phyloP scores from a whole-genome alignment of 148 eudicot genomes.

The Rhododendron mucronatum region DNA sequence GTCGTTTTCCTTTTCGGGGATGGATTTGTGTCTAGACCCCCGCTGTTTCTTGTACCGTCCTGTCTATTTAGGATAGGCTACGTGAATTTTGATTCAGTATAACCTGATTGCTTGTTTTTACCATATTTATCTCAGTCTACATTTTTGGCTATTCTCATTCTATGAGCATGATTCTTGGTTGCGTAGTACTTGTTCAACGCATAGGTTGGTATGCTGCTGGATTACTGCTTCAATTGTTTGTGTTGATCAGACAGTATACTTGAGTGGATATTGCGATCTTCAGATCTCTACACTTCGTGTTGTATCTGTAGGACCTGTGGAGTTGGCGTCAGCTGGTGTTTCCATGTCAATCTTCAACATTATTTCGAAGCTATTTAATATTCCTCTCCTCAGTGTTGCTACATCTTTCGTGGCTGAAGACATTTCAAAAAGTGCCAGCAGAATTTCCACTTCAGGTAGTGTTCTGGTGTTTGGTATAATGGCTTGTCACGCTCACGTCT shows the following conservation, averaged over 20 bases:
- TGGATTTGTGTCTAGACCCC: background rate
- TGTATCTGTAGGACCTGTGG: slow-evolving; percentile 57
- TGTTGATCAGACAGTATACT: background rate
- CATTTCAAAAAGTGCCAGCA: slow-evolving; percentile 47
- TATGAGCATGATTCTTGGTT: background rate
- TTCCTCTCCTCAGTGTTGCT: slow-evolving; percentile 96
- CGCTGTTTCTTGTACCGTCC: background rate
- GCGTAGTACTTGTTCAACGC: background rate
- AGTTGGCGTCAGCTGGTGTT: slow-evolving; percentile 92
- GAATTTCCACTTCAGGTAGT: slow-evolving; percentile 37
- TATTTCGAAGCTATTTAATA: slow-evolving; percentile 82
- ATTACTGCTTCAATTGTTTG: background rate
- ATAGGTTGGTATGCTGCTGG: background rate
- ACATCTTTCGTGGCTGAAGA: slow-evolving; percentile 98
- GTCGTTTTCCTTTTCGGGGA: background rate
- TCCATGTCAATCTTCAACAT: slow-evolving; percentile 84
- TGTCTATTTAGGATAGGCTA: background rate
- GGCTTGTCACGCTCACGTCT: background rate
- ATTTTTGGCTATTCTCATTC: background rate
- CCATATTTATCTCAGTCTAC: background rate
- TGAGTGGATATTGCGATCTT: background rate
- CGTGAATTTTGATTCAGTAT: background rate
- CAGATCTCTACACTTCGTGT: background rate
- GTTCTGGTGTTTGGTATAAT: background rate
- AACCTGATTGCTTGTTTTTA: background rate